These are phyloP conservation scores for Thelephora ganbajun DNA, from an alignment of 768 basidiomycete genomes.

Conservation along the genomic window DNA sequence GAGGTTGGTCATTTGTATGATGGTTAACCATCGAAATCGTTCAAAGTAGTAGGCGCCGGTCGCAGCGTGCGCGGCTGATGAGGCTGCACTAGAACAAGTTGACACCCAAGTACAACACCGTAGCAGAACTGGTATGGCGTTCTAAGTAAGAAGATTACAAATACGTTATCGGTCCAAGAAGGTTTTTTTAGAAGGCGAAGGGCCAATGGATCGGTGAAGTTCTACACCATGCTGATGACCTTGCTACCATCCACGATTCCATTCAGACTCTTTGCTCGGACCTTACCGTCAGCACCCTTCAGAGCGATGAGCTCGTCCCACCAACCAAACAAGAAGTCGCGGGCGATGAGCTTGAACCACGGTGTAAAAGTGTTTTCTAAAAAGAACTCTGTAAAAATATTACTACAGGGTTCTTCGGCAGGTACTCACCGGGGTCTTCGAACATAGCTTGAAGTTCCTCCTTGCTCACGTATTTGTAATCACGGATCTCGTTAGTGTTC, in stretches of 20 bases:
- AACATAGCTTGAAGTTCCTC: constrained; percentile 88
- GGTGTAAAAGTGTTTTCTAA: constrained; percentile 86
- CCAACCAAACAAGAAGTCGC: constrained; percentile 96
- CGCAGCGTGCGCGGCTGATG: no score
- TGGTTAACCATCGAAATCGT: no score
- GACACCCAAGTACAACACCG: no score
- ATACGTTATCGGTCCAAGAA: no score
- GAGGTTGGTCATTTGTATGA: no score
- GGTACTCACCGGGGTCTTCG: constrained; percentile 46
- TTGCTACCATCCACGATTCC: constrained; percentile 59
- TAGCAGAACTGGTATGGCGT: no score
- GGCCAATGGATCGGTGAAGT: no score
- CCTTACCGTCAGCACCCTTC: constrained; percentile 36
- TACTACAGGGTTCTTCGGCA: no score
- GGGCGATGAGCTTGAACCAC: constrained; percentile 97
- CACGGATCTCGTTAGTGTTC: constrained; percentile 86
- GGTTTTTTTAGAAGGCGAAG: no score
- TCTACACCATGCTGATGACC: constrained; percentile 52
- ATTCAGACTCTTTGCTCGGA: constrained; percentile 47
- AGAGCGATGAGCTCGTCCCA: constrained; percentile 82
- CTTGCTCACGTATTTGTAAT: constrained; percentile 84
- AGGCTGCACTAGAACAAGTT: no score
- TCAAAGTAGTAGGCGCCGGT: no score
- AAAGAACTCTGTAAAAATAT: background rate
- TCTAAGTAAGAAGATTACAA: no score